Evolutionary conservation across 31 red algal genomes (phyloP).

Genomic region (Endocladia muricata): DNA sequence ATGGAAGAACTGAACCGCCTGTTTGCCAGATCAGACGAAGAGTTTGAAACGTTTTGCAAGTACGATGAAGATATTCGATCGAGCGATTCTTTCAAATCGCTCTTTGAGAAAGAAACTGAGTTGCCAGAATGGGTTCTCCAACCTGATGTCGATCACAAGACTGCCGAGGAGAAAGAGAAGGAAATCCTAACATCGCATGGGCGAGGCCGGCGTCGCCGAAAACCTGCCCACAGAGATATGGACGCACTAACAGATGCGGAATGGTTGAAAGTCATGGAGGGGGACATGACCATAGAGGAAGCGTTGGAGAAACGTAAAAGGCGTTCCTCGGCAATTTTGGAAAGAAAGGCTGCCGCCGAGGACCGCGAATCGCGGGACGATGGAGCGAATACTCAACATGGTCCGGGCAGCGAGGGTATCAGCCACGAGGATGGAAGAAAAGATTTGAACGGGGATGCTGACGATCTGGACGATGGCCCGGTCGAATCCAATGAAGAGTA

Average conservation of each 20-base stretch:
- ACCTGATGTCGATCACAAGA: constrained; percentile 63
- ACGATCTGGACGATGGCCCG: too few species aligned
- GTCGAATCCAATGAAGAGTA: too few species aligned
- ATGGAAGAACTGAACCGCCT: constrained; percentile 86
- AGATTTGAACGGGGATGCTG: too few species aligned
- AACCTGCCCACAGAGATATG: constrained; percentile 42
- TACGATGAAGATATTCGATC: constrained; percentile 65
- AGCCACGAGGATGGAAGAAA: too few species aligned
- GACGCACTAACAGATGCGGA: constrained; percentile 70
- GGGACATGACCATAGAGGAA: constrained; percentile 46
- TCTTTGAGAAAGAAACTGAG: constrained; percentile 65
- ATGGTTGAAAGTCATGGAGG: constrained; percentile 69
- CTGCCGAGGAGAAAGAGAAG: constrained; percentile 64
- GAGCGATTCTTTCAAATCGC: constrained; percentile 20
- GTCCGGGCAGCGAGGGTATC: too few species aligned
- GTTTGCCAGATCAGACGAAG: constrained; percentile 70
- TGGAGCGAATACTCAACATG: too few species aligned
- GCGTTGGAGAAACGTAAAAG: constrained; percentile 9
- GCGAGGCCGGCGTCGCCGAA: constrained; percentile 67
- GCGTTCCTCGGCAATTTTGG: neutral
- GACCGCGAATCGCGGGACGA: too few species aligned
- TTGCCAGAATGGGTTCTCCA: constrained; percentile 81
- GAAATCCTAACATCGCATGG: constrained; percentile 61
- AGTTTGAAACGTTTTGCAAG: constrained; percentile 65
- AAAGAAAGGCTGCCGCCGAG: neutral